Base-by-base conservation (phyloP, 805 yeast genomes). In the Starmerella apis region DNA sequence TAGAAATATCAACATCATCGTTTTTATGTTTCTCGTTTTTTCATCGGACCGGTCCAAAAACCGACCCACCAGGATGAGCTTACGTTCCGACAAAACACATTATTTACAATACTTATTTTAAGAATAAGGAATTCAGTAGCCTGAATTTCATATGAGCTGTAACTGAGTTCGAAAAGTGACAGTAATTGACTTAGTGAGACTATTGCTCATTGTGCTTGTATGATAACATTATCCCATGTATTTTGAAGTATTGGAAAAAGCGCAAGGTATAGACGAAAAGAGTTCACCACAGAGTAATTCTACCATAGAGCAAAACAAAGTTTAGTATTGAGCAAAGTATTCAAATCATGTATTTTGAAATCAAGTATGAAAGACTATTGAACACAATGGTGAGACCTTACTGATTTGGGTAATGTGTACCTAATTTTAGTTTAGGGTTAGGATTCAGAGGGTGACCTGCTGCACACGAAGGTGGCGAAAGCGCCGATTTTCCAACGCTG, bases 91-190 rank as follows among this genome's bases (percentile, higher is more conserved):
- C 27, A 41, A 13, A 27, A 25, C 9, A 9, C 18, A 5, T 31
- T 18, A 11, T 25, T n/a, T 7, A 18, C 33, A 8, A 41, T 41
- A 1, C 5, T 16, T 7, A 11, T 3, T 10, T n/a, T 16, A 23
- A 18, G 23, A 10, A 7, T 27, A 8, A 3, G 16, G 23, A 41
- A 41, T 24, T 41, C 44, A 18, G 11, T 10, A 13, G 33, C 3
- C 10, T 41, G 44, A 16, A 16, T 19, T 19, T 32, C 44, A 41
- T 16, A 32, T 41, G 44, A 32, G 33, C 44, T 41, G 44, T 41
- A 31, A n/a, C 44, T 32, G 23, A 41, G 23, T 23, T 41, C 44
- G n/a, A 41, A 41, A 9, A 25, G 33, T n/a, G 16, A 4, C 4
- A 41, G 23, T 8, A 32, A 41, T 19, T 16, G 20, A 9, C 44